A percentile compares a stretch with the other conserved stretches of the same genome.
Conservation (phyloP, 2,329 filamentous ascomycete species). For the Nemania serpens region DNA sequence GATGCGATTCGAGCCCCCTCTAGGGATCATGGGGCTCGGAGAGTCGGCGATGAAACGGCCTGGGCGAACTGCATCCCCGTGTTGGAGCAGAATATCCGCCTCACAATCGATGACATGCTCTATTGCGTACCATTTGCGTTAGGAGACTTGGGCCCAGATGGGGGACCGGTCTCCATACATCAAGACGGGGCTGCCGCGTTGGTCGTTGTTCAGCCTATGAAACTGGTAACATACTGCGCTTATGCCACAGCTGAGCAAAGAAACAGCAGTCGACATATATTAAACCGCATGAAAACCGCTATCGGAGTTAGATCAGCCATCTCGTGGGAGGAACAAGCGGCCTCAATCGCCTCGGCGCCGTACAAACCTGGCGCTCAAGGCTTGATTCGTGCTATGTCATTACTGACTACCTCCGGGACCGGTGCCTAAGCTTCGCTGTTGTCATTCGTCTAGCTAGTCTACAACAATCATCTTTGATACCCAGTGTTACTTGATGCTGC, state of each 20-base stretch:
- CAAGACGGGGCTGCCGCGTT: constrained; percentile 26
- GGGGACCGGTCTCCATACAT: not conserved
- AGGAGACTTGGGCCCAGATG: constrained; percentile 20
- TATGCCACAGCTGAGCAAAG: constrained; percentile 22
- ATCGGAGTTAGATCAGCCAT: constrained; percentile 24
- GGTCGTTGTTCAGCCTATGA: constrained; percentile 24
- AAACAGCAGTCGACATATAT: constrained; percentile 9
- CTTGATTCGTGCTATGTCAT: constrained; percentile 12
- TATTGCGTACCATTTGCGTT: constrained; percentile 27
- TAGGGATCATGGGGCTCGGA: constrained; percentile 2
- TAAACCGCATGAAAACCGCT: constrained; percentile 23
- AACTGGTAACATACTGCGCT: constrained; percentile 21
- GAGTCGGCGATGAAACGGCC: constrained; percentile 16
- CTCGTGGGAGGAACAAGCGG: constrained; percentile 18
- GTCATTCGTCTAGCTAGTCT: not conserved
- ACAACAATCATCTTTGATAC: not conserved
- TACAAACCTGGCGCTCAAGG: constrained; percentile 6
- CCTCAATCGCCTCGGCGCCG: not conserved
- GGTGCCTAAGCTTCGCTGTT: too few relatives aligned
- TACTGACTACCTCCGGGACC: not conserved
- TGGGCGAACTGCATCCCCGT: constrained; percentile 22
- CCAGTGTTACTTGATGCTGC: too few relatives aligned
- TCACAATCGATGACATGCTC: constrained; percentile 27
- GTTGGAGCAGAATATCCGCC: constrained; percentile 15
- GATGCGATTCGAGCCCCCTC: constrained; percentile 10